Conservation (phyloP, 768 basidiomycete genomes). For the Dacryopinax primogenitus region DNA sequence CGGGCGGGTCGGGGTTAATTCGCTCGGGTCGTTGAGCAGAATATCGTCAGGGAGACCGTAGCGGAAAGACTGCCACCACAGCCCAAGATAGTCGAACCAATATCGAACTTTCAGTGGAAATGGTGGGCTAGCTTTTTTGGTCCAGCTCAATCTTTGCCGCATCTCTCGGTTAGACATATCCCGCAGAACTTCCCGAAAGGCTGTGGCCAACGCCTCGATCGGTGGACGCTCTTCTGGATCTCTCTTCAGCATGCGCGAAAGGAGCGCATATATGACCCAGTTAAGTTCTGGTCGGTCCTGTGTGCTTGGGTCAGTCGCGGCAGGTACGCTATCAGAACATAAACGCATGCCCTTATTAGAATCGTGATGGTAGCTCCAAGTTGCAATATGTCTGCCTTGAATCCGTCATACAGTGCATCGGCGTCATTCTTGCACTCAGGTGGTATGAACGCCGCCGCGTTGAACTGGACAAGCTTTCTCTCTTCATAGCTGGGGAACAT, state of each 20-base stretch:
- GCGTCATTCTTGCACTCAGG: neutral
- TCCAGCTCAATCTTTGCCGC: too few species aligned
- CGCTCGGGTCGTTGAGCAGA: neutral
- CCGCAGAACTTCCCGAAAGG: too few species aligned
- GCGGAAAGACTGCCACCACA: neutral
- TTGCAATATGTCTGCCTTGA: neutral
- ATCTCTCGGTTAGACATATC: too few species aligned
- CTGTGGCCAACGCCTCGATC: too few species aligned
- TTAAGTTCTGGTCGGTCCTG: neutral
- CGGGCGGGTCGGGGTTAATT: neutral
- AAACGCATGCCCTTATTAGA: neutral
- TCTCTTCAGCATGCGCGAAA: neutral
- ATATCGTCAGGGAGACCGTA: neutral
- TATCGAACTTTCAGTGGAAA: too few species aligned
- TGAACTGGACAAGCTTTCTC: neutral
- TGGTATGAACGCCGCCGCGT: neutral
- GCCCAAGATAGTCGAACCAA: neutral
- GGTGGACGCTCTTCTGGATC: too few species aligned
- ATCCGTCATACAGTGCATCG: neutral
- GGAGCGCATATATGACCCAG: neutral
- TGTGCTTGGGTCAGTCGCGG: neutral
- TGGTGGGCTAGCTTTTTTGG: too few species aligned
- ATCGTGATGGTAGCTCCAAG: neutral
- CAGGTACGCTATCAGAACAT: neutral
- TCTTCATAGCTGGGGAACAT: neutral